These are phyloP conservation scores for Skeletonema costatum DNA, from an alignment of 108 stramenopile genomes.

Conservation along the genomic window DNA sequence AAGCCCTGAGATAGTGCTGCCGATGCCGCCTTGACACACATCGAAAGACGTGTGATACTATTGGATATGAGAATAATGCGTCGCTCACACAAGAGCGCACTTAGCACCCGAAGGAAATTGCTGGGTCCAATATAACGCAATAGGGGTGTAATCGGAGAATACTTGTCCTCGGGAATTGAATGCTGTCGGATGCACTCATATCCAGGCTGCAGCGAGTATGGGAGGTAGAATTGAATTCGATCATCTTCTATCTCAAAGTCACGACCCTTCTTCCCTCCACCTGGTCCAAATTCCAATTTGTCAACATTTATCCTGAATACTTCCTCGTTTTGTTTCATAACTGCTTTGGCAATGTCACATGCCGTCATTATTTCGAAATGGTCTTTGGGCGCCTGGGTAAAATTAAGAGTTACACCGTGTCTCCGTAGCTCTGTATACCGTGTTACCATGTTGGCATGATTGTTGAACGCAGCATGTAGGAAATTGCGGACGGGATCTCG, in stretches of 20 bases:
- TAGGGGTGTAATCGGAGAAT: conserved; percentile 75
- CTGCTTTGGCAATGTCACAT: conserved; percentile 24
- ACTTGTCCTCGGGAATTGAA: conserved; percentile 37
- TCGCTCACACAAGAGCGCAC: conserved; percentile 78
- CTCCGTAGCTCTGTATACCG: conserved; percentile 32
- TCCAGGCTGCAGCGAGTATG: conserved; percentile 41
- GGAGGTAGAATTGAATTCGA: conserved; percentile 31
- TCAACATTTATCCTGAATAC: conserved; percentile 30
- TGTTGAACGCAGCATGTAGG: conserved; percentile 30
- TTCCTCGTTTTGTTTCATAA: conserved; percentile 45
- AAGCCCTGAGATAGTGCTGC: conserved; percentile 75
- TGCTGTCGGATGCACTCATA: conserved; percentile 30
- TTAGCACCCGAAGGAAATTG: conserved; percentile 69
- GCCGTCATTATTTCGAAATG: conserved; percentile 4
- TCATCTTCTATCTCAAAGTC: conserved; percentile 25
- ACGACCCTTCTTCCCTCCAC: conserved; percentile 7
- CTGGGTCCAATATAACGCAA: conserved; percentile 72
- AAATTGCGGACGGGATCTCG: conserved; percentile 37
- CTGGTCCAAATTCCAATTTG: conserved; percentile 35
- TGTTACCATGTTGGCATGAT: conserved; percentile 28
- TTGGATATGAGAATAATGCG: conserved; percentile 71
- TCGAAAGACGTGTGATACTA: conserved; percentile 69
- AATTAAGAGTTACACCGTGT: conserved; percentile 36
- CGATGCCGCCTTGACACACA: conserved; percentile 71
- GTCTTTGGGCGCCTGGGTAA: background rate